A percentile compares a stretch with the other conserved stretches of the same genome.
Conservation (phyloP, 164 flowering plant genomes). For the Magnolia sinica region DNA sequence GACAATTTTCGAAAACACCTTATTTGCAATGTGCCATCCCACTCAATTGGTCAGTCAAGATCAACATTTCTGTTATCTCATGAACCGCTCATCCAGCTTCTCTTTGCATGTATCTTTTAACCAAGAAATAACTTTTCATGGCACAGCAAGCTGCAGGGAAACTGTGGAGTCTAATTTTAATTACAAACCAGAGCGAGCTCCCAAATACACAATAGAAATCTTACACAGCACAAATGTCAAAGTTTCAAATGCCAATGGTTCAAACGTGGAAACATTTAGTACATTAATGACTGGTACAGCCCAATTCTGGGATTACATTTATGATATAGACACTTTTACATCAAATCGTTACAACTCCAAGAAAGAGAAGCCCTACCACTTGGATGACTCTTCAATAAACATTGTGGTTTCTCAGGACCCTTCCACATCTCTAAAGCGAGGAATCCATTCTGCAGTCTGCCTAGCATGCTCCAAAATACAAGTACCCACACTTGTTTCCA, state of each 20-base stretch:
- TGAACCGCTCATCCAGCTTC: no score
- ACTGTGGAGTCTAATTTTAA: no score
- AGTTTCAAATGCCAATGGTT: background rate
- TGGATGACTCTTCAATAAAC: background rate
- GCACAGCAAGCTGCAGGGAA: no score
- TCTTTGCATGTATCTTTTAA: no score
- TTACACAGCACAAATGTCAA: background rate
- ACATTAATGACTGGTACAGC: background rate
- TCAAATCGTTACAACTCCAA: no score
- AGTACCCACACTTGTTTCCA: background rate
- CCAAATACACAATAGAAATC: background rate
- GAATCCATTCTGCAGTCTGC: slow-evolving; percentile 22
- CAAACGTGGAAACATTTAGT: background rate
- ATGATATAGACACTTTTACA: background rate
- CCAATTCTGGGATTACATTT: background rate
- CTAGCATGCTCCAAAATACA: slow-evolving; percentile 47
- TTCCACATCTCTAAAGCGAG: background rate
- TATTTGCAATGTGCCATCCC: no score
- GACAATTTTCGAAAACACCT: no score
- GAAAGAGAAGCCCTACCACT: background rate
- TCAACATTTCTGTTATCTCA: no score
- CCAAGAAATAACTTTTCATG: no score
- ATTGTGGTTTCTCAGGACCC: background rate
- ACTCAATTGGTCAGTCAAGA: no score
- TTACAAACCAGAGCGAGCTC: background rate